Conservation (phyloP, 2,329 filamentous ascomycete species). For the Biscogniauxia marginata region DNA sequence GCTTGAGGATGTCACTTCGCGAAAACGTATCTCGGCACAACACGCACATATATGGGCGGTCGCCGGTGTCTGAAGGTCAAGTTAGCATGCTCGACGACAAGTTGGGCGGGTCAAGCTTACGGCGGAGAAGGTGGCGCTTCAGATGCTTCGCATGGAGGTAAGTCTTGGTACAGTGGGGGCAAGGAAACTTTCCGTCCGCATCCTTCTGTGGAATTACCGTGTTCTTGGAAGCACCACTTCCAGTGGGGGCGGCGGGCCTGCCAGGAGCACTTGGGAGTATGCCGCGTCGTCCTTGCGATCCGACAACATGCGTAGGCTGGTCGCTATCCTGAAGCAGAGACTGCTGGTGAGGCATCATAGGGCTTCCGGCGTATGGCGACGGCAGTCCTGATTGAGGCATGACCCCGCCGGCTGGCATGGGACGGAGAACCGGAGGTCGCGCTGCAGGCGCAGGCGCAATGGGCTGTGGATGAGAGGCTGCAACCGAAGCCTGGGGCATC, state of each 20-base stretch:
- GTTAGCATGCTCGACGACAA: slow-evolving; percentile 13
- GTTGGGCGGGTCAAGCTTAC: slow-evolving; percentile 59
- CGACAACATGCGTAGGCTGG: slow-evolving; percentile 86
- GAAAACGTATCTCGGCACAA: slow-evolving; percentile 98
- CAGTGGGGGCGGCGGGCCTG: slow-evolving; percentile 72
- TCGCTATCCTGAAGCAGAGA: slow-evolving; percentile 56
- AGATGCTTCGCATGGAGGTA: slow-evolving; percentile 97
- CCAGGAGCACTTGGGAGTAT: slow-evolving; percentile 90
- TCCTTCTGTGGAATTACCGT: slow-evolving; percentile 90
- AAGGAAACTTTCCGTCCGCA: slow-evolving; percentile 96
- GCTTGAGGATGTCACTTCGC: slow-evolving; percentile 95
- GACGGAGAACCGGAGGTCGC: slow-evolving; percentile 61
- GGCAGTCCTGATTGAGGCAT: slow-evolving; percentile 57
- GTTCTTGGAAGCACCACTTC: slow-evolving; percentile 69
- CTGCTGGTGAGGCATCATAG: slow-evolving; percentile 53
- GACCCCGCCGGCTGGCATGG: slow-evolving; percentile 68
- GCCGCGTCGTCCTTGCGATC: slow-evolving; percentile 87
- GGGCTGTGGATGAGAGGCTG: slow-evolving; percentile 70
- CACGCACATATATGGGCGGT: slow-evolving; percentile 97
- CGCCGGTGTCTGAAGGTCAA: slow-evolving; percentile 74
- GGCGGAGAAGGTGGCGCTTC: slow-evolving; percentile 91
- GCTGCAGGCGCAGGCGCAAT: slow-evolving; percentile 70
- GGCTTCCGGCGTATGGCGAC: slow-evolving; percentile 59
- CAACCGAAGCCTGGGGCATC: slow-evolving; percentile 65
- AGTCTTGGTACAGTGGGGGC: slow-evolving; percentile 96